Evolutionary conservation across 1,284 basidiomycete genomes (phyloP).

Genomic region (Tranzscheliella williamsii): DNA sequence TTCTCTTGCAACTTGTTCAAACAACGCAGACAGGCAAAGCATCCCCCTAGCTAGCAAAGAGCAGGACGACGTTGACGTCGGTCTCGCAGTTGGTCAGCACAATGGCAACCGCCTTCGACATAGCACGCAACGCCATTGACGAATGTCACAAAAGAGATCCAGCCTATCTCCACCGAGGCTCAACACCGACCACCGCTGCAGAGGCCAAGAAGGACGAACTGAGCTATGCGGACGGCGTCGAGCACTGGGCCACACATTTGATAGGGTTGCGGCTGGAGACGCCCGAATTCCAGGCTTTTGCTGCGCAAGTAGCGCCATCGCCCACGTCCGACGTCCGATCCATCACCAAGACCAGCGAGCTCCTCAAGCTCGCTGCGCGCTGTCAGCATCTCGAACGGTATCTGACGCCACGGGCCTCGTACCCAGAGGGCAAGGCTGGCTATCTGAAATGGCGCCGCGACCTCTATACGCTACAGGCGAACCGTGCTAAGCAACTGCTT

Average conservation of each 20-base stretch:
- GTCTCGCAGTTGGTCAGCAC: too few relatives aligned
- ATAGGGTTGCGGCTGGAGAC: slow-evolving; percentile 22
- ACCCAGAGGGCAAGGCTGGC: slow-evolving; percentile 57
- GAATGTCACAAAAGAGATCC: slow-evolving; percentile 39
- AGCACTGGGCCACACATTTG: slow-evolving; percentile 23
- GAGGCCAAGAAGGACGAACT: slow-evolving; percentile 47
- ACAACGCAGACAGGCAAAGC: too few relatives aligned
- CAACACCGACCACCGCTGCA: neutral
- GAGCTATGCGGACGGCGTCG: slow-evolving; percentile 53
- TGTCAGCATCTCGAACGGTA: slow-evolving; percentile 59
- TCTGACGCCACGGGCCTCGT: slow-evolving; percentile 42
- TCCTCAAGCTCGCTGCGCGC: slow-evolving; percentile 50
- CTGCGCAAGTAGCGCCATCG: slow-evolving; percentile 10
- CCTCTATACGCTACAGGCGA: slow-evolving; percentile 51
- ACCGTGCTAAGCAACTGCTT: slow-evolving; percentile 43
- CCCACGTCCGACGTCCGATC: slow-evolving; percentile 11
- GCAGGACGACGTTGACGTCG: too few relatives aligned
- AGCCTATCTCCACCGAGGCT: slow-evolving; percentile 10
- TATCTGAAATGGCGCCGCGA: slow-evolving; percentile 56
- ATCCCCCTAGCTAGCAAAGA: too few relatives aligned
- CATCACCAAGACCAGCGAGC: slow-evolving; percentile 13
- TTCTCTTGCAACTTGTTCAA: too few relatives aligned
- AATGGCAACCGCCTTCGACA: slow-evolving; percentile 19
- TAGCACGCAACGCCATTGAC: slow-evolving; percentile 38
- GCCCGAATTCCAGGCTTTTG: slow-evolving; percentile 16